Percentiles rank a stretch among this genome's conserved stretches.
These are phyloP conservation scores for Apiospora marii DNA, from an alignment of 2,329 filamentous ascomycete genomes.

Conservation along the genomic window DNA sequence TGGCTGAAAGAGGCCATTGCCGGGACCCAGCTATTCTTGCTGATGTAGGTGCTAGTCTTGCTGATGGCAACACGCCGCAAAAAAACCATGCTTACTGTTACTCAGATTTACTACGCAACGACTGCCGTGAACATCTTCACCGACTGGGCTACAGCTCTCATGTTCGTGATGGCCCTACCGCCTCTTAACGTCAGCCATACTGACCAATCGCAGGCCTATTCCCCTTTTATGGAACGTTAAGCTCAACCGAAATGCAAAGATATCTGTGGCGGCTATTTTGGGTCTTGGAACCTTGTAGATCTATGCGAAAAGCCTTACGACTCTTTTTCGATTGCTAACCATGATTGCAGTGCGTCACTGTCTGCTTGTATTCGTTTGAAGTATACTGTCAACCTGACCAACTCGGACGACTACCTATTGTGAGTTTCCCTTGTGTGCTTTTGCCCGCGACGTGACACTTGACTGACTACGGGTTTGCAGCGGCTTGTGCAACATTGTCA, in stretches of 20 bases:
- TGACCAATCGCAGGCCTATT: slow-evolving; percentile 27
- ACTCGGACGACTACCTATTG: slow-evolving; percentile 31
- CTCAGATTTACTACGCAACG: slow-evolving; percentile 33
- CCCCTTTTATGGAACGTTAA: slow-evolving; percentile 33
- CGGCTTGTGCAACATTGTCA: slow-evolving; percentile 33
- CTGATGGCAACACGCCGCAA: not conserved
- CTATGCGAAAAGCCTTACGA: not conserved
- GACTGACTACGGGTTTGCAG: not conserved
- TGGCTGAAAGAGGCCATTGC: slow-evolving; percentile 28
- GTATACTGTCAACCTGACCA: slow-evolving; percentile 32
- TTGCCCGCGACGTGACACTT: not conserved
- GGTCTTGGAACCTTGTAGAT: slow-evolving; percentile 32
- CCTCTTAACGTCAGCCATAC: not conserved
- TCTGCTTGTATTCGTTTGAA: slow-evolving; percentile 33
- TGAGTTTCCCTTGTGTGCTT: slow-evolving; percentile 1
- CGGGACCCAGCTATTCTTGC: slow-evolving; percentile 28
- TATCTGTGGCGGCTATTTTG: slow-evolving; percentile 32
- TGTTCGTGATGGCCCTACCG: slow-evolving; percentile 19
- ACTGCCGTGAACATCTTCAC: slow-evolving; percentile 34
- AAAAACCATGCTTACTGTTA: not conserved
- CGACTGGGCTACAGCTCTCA: slow-evolving; percentile 32
- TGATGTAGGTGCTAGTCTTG: slow-evolving; percentile 22
- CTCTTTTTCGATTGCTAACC: not conserved
- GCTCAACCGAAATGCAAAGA: slow-evolving; percentile 32
- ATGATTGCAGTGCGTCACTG: slow-evolving; percentile 30